Evolutionary conservation across 306 rosid genomes (phyloP).

Genomic region (Fagus crenata): DNA sequence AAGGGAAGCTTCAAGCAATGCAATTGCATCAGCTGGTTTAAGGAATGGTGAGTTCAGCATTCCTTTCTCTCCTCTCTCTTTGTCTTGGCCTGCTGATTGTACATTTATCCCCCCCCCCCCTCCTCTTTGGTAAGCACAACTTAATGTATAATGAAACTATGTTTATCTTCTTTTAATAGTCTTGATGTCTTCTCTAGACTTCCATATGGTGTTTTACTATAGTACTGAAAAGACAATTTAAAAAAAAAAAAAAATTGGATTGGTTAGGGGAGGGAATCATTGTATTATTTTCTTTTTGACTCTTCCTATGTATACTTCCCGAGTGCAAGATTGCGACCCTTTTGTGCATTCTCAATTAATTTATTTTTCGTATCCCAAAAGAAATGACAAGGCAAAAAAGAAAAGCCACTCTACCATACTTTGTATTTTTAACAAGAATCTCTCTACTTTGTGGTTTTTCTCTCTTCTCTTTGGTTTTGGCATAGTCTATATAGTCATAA

Average conservation of each 20-base stretch:
- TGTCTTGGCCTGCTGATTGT: slow-evolving; percentile 11
- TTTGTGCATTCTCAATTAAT: no score
- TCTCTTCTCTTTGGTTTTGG: no score
- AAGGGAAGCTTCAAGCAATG: slow-evolving; percentile 76
- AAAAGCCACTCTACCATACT: neutral
- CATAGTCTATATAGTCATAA: no score
- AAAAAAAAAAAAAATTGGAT: neutral
- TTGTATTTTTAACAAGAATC: neutral
- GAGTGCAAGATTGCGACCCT: no score
- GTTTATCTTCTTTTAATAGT: neutral
- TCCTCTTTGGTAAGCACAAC: no score
- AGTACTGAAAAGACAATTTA: neutral
- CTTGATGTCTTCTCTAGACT: neutral
- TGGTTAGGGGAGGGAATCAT: no score
- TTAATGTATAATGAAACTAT: no score
- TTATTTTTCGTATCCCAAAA: no score
- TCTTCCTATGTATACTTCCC: no score
- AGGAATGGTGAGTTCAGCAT: slow-evolving; percentile 54
- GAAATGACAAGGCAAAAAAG: no score
- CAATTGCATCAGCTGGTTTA: slow-evolving; percentile 60
- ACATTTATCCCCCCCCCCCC: neutral
- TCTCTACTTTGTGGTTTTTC: neutral
- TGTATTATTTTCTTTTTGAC: no score
- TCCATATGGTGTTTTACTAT: neutral
- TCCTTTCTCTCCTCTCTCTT: slow-evolving; percentile 14